These are phyloP conservation scores for Yarrowia alimentaria DNA, from an alignment of 805 yeast species.

Conservation along the genomic window DNA sequence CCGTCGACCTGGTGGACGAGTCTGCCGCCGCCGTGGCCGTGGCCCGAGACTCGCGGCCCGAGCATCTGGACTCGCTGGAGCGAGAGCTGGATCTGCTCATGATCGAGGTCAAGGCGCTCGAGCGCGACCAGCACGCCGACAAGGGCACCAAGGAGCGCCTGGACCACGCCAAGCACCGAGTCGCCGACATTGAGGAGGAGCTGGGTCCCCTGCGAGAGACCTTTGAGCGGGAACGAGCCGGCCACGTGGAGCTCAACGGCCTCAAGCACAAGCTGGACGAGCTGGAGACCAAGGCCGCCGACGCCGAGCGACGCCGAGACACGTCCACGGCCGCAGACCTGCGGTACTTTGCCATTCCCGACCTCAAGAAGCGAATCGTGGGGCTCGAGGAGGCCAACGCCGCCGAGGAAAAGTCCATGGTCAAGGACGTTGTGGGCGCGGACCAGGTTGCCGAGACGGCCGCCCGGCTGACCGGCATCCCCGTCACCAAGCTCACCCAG, in stretches of 20 bases:
- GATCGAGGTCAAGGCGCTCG: slow-evolving; percentile 94
- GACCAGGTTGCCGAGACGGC: slow-evolving; percentile 97
- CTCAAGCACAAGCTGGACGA: slow-evolving; percentile 92
- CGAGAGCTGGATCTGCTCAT: slow-evolving; percentile 87
- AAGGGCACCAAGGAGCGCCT: slow-evolving; percentile 82
- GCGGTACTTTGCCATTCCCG: slow-evolving; percentile 96
- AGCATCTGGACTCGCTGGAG: slow-evolving; percentile 89
- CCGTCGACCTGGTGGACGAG: slow-evolving; percentile 94
- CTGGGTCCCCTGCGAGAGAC: slow-evolving; percentile 81
- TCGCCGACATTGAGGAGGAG: slow-evolving; percentile 81
- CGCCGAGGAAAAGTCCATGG: slow-evolving; percentile 59
- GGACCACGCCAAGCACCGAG: slow-evolving; percentile 69
- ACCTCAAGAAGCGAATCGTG: slow-evolving; percentile 69
- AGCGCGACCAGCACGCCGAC: slow-evolving; percentile 78
- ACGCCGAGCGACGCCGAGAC: slow-evolving; percentile 96
- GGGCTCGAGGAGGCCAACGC: slow-evolving; percentile 78
- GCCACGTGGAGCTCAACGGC: slow-evolving; percentile 84
- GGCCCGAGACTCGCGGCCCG: slow-evolving; percentile 97
- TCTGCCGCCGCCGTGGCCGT: slow-evolving; percentile 97
- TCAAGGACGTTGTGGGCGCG: slow-evolving; percentile 85
- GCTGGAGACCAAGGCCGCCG: slow-evolving; percentile 84
- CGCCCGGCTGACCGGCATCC: slow-evolving; percentile 94
- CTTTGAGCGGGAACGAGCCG: slow-evolving; percentile 80
- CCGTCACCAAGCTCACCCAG: slow-evolving; percentile 86
- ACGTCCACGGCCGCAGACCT: slow-evolving; percentile 93